phyloP scores from a whole-genome alignment of 129 eudicot species.

The Saposhnikovia divaricata region DNA sequence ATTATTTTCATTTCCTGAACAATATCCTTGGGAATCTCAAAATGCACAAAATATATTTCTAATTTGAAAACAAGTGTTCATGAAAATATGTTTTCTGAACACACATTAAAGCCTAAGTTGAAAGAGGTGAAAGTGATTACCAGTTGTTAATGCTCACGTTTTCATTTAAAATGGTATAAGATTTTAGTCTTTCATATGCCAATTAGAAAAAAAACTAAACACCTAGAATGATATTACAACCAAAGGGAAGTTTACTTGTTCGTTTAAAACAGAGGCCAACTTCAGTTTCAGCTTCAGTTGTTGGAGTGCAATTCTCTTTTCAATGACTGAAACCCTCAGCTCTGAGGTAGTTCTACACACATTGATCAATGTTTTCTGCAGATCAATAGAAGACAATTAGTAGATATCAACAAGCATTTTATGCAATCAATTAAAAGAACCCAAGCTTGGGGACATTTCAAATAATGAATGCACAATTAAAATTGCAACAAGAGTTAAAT shows the following conservation, averaged over 20 bases:
- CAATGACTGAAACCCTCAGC: conserved; percentile 40
- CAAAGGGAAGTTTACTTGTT: conserved; percentile 46
- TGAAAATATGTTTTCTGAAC: too few relatives aligned
- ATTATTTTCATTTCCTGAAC: not conserved
- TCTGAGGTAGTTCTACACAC: conserved; percentile 49
- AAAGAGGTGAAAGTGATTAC: not conserved
- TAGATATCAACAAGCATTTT: not conserved
- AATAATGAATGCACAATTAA: not conserved
- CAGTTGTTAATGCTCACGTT: not conserved
- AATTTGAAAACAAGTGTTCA: not conserved
- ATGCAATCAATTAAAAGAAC: not conserved
- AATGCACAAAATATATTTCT: not conserved
- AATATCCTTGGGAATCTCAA: not conserved
- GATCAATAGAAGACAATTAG: not conserved
- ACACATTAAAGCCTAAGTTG: not conserved
- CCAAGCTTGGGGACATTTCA: not conserved
- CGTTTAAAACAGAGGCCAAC: conserved; percentile 44
- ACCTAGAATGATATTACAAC: not conserved
- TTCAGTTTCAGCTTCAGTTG: conserved; percentile 54
- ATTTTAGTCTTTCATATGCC: not conserved
- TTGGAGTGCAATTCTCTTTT: conserved; percentile 38
- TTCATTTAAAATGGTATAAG: not conserved
- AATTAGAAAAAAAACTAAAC: not conserved
- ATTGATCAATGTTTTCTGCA: conserved; percentile 58
- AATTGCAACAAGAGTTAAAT: not conserved